These are phyloP conservation scores for Stemphylium lycopersici DNA, from an alignment of 2,329 filamentous ascomycete species.

Conservation along the genomic window DNA sequence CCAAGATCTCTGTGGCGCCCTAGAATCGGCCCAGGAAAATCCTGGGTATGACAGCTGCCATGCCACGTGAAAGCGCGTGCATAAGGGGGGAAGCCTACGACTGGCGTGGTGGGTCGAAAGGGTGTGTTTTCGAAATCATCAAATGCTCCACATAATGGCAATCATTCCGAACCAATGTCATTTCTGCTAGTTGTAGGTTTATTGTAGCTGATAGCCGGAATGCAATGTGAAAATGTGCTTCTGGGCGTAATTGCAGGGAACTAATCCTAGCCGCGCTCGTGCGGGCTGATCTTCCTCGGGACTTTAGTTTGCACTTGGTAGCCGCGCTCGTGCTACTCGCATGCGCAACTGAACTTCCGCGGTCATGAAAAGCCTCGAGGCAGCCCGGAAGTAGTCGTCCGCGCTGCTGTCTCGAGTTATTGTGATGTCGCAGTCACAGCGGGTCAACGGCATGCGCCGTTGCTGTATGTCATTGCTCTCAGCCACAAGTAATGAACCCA, in stretches of 20 bases:
- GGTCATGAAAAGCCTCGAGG: not conserved
- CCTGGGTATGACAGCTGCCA: conserved; percentile 17
- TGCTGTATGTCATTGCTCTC: not conserved
- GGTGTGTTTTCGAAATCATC: not conserved
- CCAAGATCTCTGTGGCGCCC: conserved; percentile 19
- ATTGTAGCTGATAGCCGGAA: conserved; percentile 6
- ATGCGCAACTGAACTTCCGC: conserved; percentile 9
- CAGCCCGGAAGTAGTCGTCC: not conserved
- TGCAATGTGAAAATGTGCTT: conserved; percentile 4
- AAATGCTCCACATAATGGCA: not conserved
- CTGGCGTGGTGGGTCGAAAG: conserved; percentile 1
- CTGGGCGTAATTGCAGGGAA: conserved; percentile 4
- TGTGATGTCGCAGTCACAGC: not conserved
- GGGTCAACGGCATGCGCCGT: not conserved
- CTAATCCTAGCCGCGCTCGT: conserved; percentile 4
- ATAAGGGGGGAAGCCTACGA: conserved; percentile 3
- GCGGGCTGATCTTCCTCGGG: conserved; percentile 7
- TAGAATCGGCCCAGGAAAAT: conserved; percentile 16
- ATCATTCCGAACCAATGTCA: not conserved
- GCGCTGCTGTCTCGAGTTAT: not conserved
- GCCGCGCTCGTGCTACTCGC: conserved; percentile 10
- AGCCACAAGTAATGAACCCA: not conserved
- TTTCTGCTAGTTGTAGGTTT: not conserved
- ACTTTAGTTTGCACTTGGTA: conserved; percentile 2
- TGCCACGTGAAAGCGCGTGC: conserved; percentile 19